phyloP scores from a whole-genome alignment of 192 early-diverging fungal species.

The Chytriomyces sp. region DNA sequence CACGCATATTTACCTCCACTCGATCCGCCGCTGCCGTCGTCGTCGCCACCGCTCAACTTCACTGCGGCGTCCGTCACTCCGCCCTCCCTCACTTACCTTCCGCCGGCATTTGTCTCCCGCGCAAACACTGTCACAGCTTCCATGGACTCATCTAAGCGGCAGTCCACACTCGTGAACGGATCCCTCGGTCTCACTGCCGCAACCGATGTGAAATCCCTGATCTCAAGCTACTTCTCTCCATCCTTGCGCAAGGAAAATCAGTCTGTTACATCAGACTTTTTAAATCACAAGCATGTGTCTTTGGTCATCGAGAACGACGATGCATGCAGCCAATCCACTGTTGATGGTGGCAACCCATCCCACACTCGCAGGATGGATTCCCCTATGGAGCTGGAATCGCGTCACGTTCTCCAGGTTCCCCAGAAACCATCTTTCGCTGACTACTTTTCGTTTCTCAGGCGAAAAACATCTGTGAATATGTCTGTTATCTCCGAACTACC shows the following conservation, averaged over 20 bases:
- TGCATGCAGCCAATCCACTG: background rate
- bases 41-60: too few relatives aligned
- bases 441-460: background rate
- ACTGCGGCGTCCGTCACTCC: too few relatives aligned
- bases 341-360: background rate
- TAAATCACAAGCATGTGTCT: background rate
- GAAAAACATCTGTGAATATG: background rate
- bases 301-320: background rate
- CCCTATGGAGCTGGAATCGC: too few relatives aligned
- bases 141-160: background rate
- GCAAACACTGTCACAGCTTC: background rate
- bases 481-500: background rate
- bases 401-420: too few relatives aligned
- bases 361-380: background rate
- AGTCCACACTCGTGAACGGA: background rate
- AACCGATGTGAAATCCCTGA: background rate
- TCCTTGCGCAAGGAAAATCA: background rate
- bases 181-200: background rate
- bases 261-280: background rate
- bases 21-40: too few relatives aligned
- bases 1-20: too few relatives aligned
- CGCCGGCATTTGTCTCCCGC: background rate
- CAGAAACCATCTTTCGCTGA: background rate
- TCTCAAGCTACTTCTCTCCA: background rate
- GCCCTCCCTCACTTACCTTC: too few relatives aligned